phyloP scores from a whole-genome alignment of 345 rosid species.

The Combretum micranthum region DNA sequence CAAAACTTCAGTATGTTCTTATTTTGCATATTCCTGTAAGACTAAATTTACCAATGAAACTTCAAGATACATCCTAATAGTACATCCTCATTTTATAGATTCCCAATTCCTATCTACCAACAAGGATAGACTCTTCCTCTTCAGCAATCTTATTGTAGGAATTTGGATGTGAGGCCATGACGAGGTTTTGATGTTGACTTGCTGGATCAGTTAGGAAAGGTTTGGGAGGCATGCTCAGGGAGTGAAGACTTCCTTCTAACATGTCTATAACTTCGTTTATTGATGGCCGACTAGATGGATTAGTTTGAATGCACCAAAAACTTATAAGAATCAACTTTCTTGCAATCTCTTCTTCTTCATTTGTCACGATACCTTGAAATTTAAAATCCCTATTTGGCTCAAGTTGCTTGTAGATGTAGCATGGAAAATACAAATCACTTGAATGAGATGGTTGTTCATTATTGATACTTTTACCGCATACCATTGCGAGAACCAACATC shows the following conservation, averaged over 20 bases:
- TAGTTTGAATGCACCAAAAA: constrained; percentile 23
- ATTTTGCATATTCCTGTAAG: no score
- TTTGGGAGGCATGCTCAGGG: constrained; percentile 1
- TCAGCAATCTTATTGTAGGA: background rate
- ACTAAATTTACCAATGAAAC: no score
- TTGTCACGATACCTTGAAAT: background rate
- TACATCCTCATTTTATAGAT: no score
- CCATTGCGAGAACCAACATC: constrained; percentile 26
- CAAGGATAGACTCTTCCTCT: background rate
- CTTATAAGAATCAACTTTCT: constrained; percentile 7
- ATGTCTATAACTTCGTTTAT: constrained; percentile 10
- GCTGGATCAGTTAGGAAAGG: background rate
- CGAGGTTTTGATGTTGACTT: background rate
- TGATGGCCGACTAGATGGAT: constrained; percentile 11
- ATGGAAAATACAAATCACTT: constrained; percentile 17
- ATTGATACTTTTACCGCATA: constrained; percentile 7
- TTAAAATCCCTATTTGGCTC: background rate
- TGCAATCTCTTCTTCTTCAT: constrained; percentile 8
- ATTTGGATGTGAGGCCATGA: constrained; percentile 2
- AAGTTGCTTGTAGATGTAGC: constrained; percentile 10
- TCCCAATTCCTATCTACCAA: no score
- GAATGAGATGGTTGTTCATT: background rate
- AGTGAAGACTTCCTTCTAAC: constrained; percentile 8
- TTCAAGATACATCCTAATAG: no score
- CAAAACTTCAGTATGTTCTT: no score